Evolutionary conservation across 140 eudicot species (phyloP), one percentile per base, ranked within the genome.

Genomic region (Senecio squalidus): DNA sequence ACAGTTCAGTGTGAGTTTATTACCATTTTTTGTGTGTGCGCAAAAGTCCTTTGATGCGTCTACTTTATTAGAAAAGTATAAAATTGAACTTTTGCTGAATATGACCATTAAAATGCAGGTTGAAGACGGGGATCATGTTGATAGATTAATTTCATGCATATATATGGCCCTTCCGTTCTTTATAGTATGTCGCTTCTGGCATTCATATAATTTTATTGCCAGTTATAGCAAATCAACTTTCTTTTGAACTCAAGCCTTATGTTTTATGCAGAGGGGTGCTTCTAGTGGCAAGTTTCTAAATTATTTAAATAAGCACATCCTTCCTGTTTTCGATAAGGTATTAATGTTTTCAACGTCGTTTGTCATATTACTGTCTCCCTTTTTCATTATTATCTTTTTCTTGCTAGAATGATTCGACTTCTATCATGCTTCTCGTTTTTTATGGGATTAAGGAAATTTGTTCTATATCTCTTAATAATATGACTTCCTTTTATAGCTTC

Each of bases 121-220:
- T 36, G 45, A 73, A 43, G 98, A 90, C 72, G 91, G 78, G 16
- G 98, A 90, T 56, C 98, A 90, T 67, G 75, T 83, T 62, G 87
- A 86, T 60, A 80, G 98, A 64, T 78, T 90, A 45, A 84, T 90
- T 66, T 78, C 98, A 58, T 90, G 98, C 79, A 73, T 86, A 26
- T 80, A 76, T 56, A 84, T 90, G 86, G 98, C 98, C 51, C 73
- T 90, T 67, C 98, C 98, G 2, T 83, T 83, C 68, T 90, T 86
- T 69, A 46, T 76, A 80, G 98, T 90, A 64, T 13, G 58, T 29
- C 17, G 34, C 47, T 14, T 50, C 62, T 45, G 58, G 17, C 60
- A 11, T 58, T 43, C 3, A 24, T 67, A n/a, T 60, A 0, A 13
- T 22, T 2, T 47, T 43, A 39, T 53, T 54, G 21, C 50, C 41